A percentile compares a stretch with the other conserved stretches of the same genome.
These are phyloP conservation scores for Camellia oleifera DNA, from an alignment of 179 eudicot genomes.

Conservation along the genomic window DNA sequence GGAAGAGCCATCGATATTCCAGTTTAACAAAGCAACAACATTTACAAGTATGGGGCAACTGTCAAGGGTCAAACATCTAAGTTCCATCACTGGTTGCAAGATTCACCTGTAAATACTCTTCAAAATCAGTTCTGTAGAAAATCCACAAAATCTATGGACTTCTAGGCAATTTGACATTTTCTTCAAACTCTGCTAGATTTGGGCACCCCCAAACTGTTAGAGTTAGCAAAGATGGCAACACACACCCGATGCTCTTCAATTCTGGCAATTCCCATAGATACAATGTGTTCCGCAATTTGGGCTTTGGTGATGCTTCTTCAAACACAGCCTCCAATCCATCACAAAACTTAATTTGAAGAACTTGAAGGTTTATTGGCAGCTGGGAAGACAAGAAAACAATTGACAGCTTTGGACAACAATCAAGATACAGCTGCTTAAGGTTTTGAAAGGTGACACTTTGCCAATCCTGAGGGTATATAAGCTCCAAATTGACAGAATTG, in stretches of 20 bases:
- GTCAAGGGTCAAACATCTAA: not conserved
- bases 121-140: not conserved
- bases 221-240: not conserved
- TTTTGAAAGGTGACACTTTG: slow-evolving; percentile 4
- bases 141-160: not conserved
- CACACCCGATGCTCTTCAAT: slow-evolving; percentile 4
- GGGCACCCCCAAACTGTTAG: not conserved
- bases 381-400: slow-evolving; percentile 1
- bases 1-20: too few relatives aligned
- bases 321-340: slow-evolving; percentile 13
- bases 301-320: not conserved
- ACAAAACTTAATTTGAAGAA: slow-evolving; percentile 15
- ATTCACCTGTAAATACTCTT: not conserved
- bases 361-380: not conserved
- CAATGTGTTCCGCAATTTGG: not conserved
- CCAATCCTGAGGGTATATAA: not conserved
- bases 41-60: not conserved
- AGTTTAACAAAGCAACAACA: not conserved
- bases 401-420: slow-evolving; percentile 17
- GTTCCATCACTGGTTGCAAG: not conserved
- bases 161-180: not conserved
- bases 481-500: slow-evolving; percentile 9
- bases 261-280: slow-evolving; percentile 15
- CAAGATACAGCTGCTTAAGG: slow-evolving; percentile 25
- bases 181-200: not conserved